phyloP scores from a whole-genome alignment of 345 rosid genomes.

The Citrus mangshanensis region DNA sequence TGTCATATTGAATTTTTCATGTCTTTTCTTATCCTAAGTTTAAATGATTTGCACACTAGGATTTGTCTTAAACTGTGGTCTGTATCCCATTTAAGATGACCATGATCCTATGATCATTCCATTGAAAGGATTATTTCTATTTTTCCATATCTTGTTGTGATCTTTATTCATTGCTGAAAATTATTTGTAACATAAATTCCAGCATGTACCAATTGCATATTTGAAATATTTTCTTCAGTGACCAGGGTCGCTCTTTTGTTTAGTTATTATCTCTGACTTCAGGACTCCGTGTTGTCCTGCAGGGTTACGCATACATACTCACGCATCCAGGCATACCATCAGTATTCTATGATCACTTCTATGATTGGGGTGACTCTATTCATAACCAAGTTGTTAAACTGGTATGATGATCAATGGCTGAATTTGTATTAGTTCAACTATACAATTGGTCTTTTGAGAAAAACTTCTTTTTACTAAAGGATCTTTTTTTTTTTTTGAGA shows the following conservation, averaged over 20 bases:
- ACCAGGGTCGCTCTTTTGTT: background rate
- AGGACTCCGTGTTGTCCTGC: constrained; percentile 15
- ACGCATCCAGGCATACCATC: constrained; percentile 92
- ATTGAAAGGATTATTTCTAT: no score
- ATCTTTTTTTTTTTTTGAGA: background rate
- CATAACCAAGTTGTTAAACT: constrained; percentile 77
- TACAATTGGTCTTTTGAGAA: background rate
- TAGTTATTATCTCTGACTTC: background rate
- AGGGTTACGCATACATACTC: constrained; percentile 89
- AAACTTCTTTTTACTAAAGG: background rate
- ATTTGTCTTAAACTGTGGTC: no score
- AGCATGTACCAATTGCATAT: background rate
- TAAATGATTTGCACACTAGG: background rate
- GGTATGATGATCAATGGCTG: constrained; percentile 28
- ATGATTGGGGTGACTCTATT: constrained; percentile 62
- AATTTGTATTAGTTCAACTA: background rate
- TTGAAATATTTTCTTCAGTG: background rate
- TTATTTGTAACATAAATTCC: background rate
- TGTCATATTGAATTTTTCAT: constrained; percentile 3
- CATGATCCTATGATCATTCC: no score
- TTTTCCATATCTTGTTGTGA: background rate
- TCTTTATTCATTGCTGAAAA: background rate
- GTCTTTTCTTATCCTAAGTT: background rate
- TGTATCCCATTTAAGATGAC: no score
- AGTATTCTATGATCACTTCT: constrained; percentile 85